phyloP scores from a whole-genome alignment of 2,329 filamentous ascomycete species.

The Paracorniculantispora psalliotae region DNA sequence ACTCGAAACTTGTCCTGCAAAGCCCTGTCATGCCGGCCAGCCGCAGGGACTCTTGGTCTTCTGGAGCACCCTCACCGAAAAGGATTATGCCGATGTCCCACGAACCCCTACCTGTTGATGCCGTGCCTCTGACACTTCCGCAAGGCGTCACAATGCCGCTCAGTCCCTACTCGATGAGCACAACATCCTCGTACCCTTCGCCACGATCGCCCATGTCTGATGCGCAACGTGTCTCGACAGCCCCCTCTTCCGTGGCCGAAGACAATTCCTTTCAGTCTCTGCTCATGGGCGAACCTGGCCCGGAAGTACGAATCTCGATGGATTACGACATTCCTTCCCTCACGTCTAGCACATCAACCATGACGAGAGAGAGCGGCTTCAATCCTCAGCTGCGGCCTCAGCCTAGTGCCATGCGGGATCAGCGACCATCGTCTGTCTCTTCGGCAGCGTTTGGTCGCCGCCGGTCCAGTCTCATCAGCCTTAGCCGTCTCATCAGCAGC shows the following conservation, averaged over 20 bases:
- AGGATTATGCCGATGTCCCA: conserved; percentile 28
- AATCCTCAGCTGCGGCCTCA: conserved; percentile 41
- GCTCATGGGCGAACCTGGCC: conserved; percentile 68
- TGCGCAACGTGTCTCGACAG: conserved; percentile 66
- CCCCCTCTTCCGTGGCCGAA: conserved; percentile 68
- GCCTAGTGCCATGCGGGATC: conserved; percentile 45
- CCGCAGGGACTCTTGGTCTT: conserved; percentile 32
- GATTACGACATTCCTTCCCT: conserved; percentile 66
- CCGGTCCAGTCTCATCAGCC: conserved; percentile 69
- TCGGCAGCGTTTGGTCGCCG: conserved; percentile 61
- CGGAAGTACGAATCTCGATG: conserved; percentile 65
- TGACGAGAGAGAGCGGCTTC: conserved; percentile 62
- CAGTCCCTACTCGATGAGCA: conserved; percentile 61
- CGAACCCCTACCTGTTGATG: conserved; percentile 7
- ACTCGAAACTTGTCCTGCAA: conserved; percentile 13
- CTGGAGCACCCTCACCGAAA: conserved; percentile 42
- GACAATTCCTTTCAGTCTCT: conserved; percentile 67
- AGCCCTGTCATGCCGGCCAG: background rate
- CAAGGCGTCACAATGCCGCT: conserved; percentile 43
- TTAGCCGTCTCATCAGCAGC: conserved; percentile 71
- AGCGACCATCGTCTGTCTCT: conserved; percentile 59
- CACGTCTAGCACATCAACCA: conserved; percentile 73
- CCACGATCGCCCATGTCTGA: conserved; percentile 66
- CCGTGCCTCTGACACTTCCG: conserved; percentile 25
- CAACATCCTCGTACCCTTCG: conserved; percentile 63